These are phyloP conservation scores for Tothia fuscella DNA, from an alignment of 2,329 filamentous ascomycete species.

Conservation along the genomic window DNA sequence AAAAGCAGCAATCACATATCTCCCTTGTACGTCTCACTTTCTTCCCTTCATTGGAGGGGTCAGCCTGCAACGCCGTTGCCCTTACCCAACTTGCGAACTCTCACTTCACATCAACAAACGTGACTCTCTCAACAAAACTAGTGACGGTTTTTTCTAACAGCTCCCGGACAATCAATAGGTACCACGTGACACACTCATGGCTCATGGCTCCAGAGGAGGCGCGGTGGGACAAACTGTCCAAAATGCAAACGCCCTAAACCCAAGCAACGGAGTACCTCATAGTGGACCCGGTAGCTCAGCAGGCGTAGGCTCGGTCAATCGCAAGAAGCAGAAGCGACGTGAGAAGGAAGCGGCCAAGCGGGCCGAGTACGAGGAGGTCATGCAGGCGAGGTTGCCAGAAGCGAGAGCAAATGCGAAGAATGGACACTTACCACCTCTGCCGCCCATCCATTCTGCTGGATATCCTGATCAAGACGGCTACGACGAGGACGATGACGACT, in stretches of 20 bases:
- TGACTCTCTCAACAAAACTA: too few species aligned
- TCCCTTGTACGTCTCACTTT: too few species aligned
- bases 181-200: conserved; percentile 18
- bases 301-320: conserved; percentile 47
- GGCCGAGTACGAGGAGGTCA: conserved; percentile 18
- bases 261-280: conserved; percentile 29
- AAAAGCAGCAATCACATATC: too few species aligned
- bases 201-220: conserved; percentile 23
- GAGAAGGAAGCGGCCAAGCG: conserved; percentile 70
- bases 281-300: conserved; percentile 13
- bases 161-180: too few species aligned
- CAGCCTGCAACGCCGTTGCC: too few species aligned
- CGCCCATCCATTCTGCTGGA: too few species aligned
- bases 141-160: too few species aligned
- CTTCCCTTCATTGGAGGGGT: too few species aligned
- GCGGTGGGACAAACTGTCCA: conserved; percentile 14
- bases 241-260: conserved; percentile 17
- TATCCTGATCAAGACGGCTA: conserved; percentile 10
- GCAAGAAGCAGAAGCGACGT: conserved; percentile 90
- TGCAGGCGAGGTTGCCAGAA: background rate
- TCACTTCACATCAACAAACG: too few species aligned
- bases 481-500: conserved; percentile 12
- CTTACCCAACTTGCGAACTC: too few species aligned
- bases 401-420: conserved; percentile 18
- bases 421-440: too few species aligned